Evolutionary conservation across 371 early-diverging fungal species (phyloP).

Genomic region (Syncephalastrum contaminatum): DNA sequence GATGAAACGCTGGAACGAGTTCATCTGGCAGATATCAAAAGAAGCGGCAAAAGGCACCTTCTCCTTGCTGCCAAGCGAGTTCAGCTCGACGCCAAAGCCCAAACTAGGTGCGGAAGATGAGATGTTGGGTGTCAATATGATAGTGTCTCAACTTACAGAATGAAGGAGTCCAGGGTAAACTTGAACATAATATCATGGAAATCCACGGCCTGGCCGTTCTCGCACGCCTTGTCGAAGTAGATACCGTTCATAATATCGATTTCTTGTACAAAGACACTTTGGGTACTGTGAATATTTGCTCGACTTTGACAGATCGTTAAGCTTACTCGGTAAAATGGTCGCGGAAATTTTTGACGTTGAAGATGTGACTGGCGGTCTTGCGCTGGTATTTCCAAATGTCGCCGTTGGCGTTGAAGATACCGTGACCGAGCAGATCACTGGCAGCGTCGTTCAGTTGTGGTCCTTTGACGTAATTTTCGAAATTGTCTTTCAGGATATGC

Average conservation of each 20-base stretch:
- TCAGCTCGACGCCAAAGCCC: constrained; percentile 49
- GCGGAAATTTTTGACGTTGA: constrained; percentile 56
- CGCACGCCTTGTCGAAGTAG: constrained; percentile 35
- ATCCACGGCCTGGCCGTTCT: constrained; percentile 29
- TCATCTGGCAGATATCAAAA: constrained; percentile 53
- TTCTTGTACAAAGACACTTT: constrained; percentile 48
- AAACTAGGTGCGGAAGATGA: constrained; percentile 21
- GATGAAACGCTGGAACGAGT: constrained; percentile 36
- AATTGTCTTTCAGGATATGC: constrained; percentile 34
- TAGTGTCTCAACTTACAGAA: constrained; percentile 23
- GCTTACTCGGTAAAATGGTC: constrained; percentile 46
- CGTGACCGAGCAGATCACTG: constrained; percentile 32
- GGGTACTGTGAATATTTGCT: not conserved
- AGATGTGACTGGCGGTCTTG: constrained; percentile 51
- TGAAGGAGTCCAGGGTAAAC: constrained; percentile 55
- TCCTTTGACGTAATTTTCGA: constrained; percentile 40
- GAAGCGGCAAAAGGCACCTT: constrained; percentile 54
- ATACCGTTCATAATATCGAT: constrained; percentile 25
- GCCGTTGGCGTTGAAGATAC: constrained; percentile 48
- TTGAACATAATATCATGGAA: constrained; percentile 45
- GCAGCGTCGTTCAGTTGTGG: constrained; percentile 28
- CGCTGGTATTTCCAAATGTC: constrained; percentile 47
- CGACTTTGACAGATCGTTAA: not conserved
- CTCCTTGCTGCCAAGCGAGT: constrained; percentile 24
- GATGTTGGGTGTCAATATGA: not conserved